Evolutionary conservation across 116 monocot species (phyloP).

Genomic region (Trichopus zeylanicus): DNA sequence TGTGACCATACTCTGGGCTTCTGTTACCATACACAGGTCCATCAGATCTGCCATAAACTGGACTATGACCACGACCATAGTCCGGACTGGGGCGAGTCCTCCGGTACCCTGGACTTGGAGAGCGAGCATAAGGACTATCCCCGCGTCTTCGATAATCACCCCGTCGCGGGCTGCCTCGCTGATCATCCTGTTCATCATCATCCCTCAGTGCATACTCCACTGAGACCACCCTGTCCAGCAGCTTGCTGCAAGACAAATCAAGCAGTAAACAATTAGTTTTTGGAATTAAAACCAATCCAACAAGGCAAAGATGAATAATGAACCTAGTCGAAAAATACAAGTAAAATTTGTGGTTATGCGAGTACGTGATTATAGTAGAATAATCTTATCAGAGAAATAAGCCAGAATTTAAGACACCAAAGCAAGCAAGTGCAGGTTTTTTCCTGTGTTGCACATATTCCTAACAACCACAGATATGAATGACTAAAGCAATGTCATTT

Average conservation of each 20-base stretch:
- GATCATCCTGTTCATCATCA: constrained; percentile 54
- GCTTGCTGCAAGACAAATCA: constrained; percentile 52
- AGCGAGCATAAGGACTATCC: constrained; percentile 46
- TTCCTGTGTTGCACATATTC: too few species aligned
- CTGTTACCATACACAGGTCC: constrained; percentile 20
- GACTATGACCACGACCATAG: constrained; percentile 53
- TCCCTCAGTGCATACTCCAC: constrained; percentile 87
- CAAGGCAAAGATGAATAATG: neutral
- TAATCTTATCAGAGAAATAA: neutral
- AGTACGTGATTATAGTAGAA: neutral
- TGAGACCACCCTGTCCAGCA: constrained; percentile 79
- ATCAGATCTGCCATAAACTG: constrained; percentile 39
- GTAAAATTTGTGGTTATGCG: neutral
- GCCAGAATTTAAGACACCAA: neutral
- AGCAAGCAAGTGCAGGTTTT: too few species aligned
- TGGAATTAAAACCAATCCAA: too few species aligned
- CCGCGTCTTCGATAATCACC: constrained; percentile 32
- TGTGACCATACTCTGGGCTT: constrained; percentile 37
- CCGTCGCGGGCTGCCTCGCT: constrained; percentile 54
- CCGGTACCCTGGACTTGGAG: constrained; percentile 43
- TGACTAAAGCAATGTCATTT: too few species aligned
- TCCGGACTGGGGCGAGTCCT: constrained; percentile 65
- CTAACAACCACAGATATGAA: too few species aligned
- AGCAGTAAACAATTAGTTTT: neutral
- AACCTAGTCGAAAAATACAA: neutral